phyloP scores from a whole-genome alignment of 2,329 filamentous ascomycete genomes.

The Venturia pyrina region DNA sequence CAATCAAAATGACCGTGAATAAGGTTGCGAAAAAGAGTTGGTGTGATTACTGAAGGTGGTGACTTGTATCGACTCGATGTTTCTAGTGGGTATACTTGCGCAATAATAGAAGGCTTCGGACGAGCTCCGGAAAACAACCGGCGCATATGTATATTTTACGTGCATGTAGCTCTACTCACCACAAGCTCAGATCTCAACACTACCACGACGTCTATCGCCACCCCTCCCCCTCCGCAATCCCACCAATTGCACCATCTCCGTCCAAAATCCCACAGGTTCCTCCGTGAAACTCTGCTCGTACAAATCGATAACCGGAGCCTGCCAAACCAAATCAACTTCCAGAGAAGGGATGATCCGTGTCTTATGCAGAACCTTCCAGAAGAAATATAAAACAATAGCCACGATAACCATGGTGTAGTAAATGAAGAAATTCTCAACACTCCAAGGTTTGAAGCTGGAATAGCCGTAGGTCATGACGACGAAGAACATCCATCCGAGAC shows the following conservation, averaged over 20 bases:
- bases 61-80: too few relatives aligned
- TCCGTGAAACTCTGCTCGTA: slow-evolving; percentile 45
- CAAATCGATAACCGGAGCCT: slow-evolving; percentile 48
- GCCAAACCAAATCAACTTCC: slow-evolving; percentile 51
- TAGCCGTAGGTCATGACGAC: slow-evolving; percentile 17
- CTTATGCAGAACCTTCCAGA: slow-evolving; percentile 55
- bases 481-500: slow-evolving; percentile 14
- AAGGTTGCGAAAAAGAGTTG: too few relatives aligned
- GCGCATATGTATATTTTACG: too few relatives aligned
- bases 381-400: slow-evolving; percentile 42
- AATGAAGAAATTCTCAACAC: slow-evolving; percentile 10
- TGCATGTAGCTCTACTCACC: too few relatives aligned
- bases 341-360: slow-evolving; percentile 44
- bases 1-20: too few relatives aligned
- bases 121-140: too few relatives aligned
- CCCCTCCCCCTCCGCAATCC: slow-evolving; percentile 19
- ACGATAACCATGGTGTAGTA: slow-evolving; percentile 42
- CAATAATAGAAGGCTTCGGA: too few relatives aligned
- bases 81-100: too few relatives aligned
- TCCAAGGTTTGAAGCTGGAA: slow-evolving; percentile 12
- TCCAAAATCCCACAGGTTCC: slow-evolving; percentile 45
- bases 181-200: not conserved
- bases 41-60: too few relatives aligned
- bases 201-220: not conserved
- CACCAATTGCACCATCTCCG: slow-evolving; percentile 40